Conservation (phyloP, 805 yeast species). For the Kodamaea kakaduensis region DNA sequence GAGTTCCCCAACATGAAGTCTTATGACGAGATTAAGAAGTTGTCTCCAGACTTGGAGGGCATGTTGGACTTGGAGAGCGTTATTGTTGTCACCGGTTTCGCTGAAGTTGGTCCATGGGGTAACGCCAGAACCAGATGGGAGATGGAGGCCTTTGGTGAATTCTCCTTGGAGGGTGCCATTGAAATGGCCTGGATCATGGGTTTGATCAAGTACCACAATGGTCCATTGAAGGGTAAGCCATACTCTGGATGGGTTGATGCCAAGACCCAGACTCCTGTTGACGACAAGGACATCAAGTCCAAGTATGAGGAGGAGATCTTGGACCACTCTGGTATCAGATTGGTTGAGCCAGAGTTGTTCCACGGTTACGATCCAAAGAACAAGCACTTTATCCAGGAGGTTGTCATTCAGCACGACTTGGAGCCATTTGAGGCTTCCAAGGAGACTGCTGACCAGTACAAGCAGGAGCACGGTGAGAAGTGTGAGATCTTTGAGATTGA, state of each 20-base stretch:
- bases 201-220: conserved; percentile 90
- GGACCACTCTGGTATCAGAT: conserved; percentile 94
- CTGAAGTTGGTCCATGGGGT: conserved; percentile 99
- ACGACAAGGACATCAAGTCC: conserved; percentile 87
- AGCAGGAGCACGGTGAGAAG: conserved; percentile 87
- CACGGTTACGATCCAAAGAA: conserved; percentile 91
- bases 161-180: conserved; percentile 94
- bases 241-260: conserved; percentile 98
- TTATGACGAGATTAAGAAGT: conserved; percentile 64
- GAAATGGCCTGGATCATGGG: conserved; percentile 99
- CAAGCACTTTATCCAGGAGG: conserved; percentile 92
- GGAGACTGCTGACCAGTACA: conserved; percentile 93
- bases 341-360: conserved; percentile 93
- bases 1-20: conserved; percentile 87
- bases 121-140: conserved; percentile 99
- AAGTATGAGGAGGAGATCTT: conserved; percentile 87
- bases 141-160: conserved; percentile 94
- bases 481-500: conserved; percentile 87
- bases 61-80: conserved; percentile 88
- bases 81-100: conserved; percentile 94
- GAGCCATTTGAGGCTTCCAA: conserved; percentile 94
- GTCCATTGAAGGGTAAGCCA: conserved; percentile 81
- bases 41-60: conserved; percentile 78
- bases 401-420: conserved; percentile 92
- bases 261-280: conserved; percentile 88